phyloP scores from a whole-genome alignment of 345 rosid species.

The Linum trigynum region DNA sequence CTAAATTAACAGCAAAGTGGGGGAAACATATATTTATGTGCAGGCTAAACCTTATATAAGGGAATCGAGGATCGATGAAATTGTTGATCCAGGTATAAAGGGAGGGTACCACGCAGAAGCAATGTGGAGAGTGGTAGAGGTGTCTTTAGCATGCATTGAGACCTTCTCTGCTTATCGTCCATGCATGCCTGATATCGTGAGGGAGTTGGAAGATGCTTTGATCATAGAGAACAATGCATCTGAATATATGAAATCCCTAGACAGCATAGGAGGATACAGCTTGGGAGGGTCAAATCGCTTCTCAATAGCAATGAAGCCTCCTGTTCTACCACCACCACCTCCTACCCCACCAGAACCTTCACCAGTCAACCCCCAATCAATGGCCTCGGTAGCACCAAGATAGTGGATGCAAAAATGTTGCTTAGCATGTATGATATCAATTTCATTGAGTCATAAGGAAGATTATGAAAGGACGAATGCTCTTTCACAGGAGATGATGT shows the following conservation, averaged over 20 bases:
- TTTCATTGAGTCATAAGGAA: slow-evolving; percentile 3
- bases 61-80: slow-evolving; percentile 61
- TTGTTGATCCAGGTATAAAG: slow-evolving; percentile 54
- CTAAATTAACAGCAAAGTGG: slow-evolving; percentile 10
- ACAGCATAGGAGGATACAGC: slow-evolving; percentile 52
- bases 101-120: slow-evolving; percentile 69
- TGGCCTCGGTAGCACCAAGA: slow-evolving; percentile 46
- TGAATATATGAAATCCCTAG: slow-evolving; percentile 63
- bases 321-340: slow-evolving; percentile 23
- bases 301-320: slow-evolving; percentile 28
- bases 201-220: slow-evolving; percentile 64
- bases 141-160: slow-evolving; percentile 56
- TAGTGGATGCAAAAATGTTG: slow-evolving; percentile 16
- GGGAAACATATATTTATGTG: neutral
- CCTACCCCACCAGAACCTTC: slow-evolving; percentile 36
- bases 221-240: slow-evolving; percentile 75
- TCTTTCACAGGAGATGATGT: slow-evolving; percentile 4
- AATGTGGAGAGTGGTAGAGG: slow-evolving; percentile 73
- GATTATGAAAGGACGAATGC: neutral
- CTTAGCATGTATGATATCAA: slow-evolving; percentile 11
- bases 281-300: slow-evolving; percentile 44
- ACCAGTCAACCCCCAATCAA: slow-evolving; percentile 27
- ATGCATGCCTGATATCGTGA: slow-evolving; percentile 48
- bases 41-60: slow-evolving; percentile 61
- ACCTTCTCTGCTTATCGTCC: slow-evolving; percentile 53